Evolutionary conservation across 2,329 filamentous ascomycete species (phyloP).

Genomic region (Leptosphaerulina australis): DNA sequence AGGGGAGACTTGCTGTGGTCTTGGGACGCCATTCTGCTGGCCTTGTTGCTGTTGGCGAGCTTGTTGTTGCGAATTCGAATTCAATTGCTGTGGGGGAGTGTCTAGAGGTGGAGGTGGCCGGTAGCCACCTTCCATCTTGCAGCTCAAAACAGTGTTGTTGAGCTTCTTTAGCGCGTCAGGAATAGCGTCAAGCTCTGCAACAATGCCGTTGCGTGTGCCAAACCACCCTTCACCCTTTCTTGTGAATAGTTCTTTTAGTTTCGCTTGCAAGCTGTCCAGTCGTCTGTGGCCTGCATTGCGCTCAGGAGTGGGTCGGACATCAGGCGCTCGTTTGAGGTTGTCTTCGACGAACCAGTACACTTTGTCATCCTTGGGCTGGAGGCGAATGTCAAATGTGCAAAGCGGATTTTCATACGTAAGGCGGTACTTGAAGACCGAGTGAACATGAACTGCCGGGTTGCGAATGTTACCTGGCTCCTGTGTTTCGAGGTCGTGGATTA

Average conservation of each 20-base stretch:
- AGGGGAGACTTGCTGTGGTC: constrained; percentile 23
- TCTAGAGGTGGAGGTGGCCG: constrained; percentile 28
- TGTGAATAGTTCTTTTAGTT: constrained; percentile 44
- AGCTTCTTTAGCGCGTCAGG: constrained; percentile 46
- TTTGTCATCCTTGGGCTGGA: constrained; percentile 40
- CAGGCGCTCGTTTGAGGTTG: constrained; percentile 27
- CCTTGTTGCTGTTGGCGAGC: constrained; percentile 5
- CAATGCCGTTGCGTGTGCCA: constrained; percentile 47
- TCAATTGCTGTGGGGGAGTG: constrained; percentile 17
- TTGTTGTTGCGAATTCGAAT: background rate
- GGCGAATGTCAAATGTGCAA: constrained; percentile 48
- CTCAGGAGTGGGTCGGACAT: constrained; percentile 35
- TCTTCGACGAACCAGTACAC: constrained; percentile 49
- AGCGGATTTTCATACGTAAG: constrained; percentile 50
- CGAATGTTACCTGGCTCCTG: constrained; percentile 44
- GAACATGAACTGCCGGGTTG: constrained; percentile 44
- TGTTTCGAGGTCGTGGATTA: constrained; percentile 65
- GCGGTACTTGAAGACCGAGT: constrained; percentile 46
- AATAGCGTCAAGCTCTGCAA: constrained; percentile 46
- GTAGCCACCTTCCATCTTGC: constrained; percentile 37
- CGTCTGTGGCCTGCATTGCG: constrained; percentile 36
- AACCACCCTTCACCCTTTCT: constrained; percentile 44
- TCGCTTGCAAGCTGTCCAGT: constrained; percentile 37
- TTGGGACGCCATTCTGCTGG: constrained; percentile 19
- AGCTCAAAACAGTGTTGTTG: constrained; percentile 47